Base-by-base conservation (phyloP, 139 green algal genomes). In the Microglena sp. region DNA sequence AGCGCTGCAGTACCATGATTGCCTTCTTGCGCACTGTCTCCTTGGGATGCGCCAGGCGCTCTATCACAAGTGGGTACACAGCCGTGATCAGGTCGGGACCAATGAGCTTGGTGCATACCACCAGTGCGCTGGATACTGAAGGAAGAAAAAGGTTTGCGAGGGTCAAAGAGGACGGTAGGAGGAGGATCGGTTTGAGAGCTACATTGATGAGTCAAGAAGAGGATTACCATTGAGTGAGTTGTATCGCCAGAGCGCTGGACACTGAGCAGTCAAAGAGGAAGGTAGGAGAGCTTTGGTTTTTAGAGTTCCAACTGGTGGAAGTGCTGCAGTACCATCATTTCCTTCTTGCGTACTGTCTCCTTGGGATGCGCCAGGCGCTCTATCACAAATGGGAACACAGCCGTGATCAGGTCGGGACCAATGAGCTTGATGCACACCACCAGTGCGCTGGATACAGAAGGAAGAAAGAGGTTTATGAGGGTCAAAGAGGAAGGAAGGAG, bases 1-100 rank as follows among this genome's bases (percentile, higher is more conserved):
- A 82, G 46, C 75, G 73, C 40, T 95, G 87, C 63, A 98, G 76
- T 15, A 83, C 90, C 84, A 98, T 90, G 30, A 97, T 77, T 4
- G 93, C 90, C 69, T 98, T 98, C 68, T 97, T 98, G 61, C 92
- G 84, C 68, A 75, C 68, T 31, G 60, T 28, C 36, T 75, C 60
- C 45, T 81, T 81, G 60, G 50, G 82, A 76, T 81, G 75, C 26
- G 36, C 46, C 45, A 81, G 62, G 33, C 69, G 75, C 29, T 75
- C 66, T 36, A 72, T 46, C 63, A 79, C 67, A 35, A 87, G 67
- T 7, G 81, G 78, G 68, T 92, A 79, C 65, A 97, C 88, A 18
- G 89, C 87, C 28, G 84, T 87, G 34, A 97, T 83, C 21, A 95
- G 84, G 60, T 98, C 92, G 22, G 84, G 71, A 5, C 78, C 84